Conservation (phyloP, 768 basidiomycete species). For the Myochromella boudieri region DNA sequence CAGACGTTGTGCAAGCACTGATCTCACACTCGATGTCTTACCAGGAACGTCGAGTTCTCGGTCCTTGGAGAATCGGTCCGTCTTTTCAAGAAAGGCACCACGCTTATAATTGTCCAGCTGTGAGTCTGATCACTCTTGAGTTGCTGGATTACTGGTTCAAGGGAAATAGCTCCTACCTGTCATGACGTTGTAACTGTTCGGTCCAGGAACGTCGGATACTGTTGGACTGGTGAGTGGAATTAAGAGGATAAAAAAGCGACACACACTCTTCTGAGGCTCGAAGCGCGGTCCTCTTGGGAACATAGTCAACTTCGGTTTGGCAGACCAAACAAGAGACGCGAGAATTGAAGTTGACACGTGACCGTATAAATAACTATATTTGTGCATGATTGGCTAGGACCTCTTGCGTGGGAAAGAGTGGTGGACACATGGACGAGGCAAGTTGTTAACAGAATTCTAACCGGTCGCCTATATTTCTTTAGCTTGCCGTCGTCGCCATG, state of each 20-base stretch:
- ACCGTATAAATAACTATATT: conserved; percentile 7
- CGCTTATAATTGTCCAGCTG: conserved; percentile 53
- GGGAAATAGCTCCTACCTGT: conserved; percentile 30
- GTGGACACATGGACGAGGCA: conserved; percentile 16
- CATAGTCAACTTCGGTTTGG: conserved; percentile 24
- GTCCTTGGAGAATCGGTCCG: conserved; percentile 49
- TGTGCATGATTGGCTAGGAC: conserved; percentile 12
- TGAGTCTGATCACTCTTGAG: conserved; percentile 30
- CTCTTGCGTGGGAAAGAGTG: conserved; percentile 14
- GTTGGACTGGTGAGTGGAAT: background rate
- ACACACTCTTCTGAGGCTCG: conserved; percentile 36
- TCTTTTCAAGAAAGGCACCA: conserved; percentile 58
- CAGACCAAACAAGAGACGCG: conserved; percentile 15
- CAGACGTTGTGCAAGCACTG: background rate
- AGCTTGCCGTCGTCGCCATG: conserved; percentile 12
- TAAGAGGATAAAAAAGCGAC: background rate
- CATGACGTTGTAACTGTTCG: conserved; percentile 44
- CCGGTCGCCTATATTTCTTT: conserved; percentile 10
- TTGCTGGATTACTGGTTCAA: background rate
- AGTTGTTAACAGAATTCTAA: conserved; percentile 12
- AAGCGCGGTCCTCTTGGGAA: conserved; percentile 53
- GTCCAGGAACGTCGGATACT: conserved; percentile 55
- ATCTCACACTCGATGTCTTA: conserved; percentile 18
- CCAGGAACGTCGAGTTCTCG: conserved; percentile 42
- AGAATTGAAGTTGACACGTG: conserved; percentile 14